Evolutionary conservation across 306 rosid species (phyloP), one percentile per base, ranked within the genome.

Genomic region (Citrullus colocynthis): DNA sequence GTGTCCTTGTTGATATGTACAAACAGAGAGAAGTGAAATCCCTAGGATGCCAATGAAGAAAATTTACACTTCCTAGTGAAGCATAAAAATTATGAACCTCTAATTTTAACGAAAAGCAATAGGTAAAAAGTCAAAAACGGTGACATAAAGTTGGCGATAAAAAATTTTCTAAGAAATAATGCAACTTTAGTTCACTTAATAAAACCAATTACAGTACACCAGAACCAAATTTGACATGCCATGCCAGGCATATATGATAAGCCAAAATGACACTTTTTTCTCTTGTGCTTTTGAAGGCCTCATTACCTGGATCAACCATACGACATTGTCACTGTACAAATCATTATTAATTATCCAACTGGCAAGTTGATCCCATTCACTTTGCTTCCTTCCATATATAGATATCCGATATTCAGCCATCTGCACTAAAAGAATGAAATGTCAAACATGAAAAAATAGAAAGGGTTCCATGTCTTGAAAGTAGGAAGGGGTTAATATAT

Each of bases 261-360:
- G 39, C 62, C 78, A 73, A 52, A 49, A 51, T 6, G 44, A 28
- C 28, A 16, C 12, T 2, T 4, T 30, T 72, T 49, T 49, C 15
- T 37, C 11, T 49, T 28, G 77, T 16, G 78, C 48, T 52, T 74
- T 74, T 32, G 63, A 52, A 52, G 59, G 10, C 49, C 17, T 48
- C 37, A 57, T 56, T 79, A 95, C 98, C 98, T 95, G 98, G 85
- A 95, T 95, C 86, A 95, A 82, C 98, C 98, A 95, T 71, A 95
- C 98, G 79, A 90, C 98, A 85, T 95, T 95, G 80, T 86, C 97
- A 15, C 96, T 87, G 88, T 95, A 95, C 83, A 95, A 79, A 16
- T 95, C 98, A 80, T 95, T 95, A 80, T 95, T 95, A 79, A 95
- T 97, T 86, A 95, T 95, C 98, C 98, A 95, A 82, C 98, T 95